Evolutionary conservation across 352 stramenopile genomes (phyloP), one percentile per base, ranked within the genome.

Genomic region (Phytophthora fragariaefolia): DNA sequence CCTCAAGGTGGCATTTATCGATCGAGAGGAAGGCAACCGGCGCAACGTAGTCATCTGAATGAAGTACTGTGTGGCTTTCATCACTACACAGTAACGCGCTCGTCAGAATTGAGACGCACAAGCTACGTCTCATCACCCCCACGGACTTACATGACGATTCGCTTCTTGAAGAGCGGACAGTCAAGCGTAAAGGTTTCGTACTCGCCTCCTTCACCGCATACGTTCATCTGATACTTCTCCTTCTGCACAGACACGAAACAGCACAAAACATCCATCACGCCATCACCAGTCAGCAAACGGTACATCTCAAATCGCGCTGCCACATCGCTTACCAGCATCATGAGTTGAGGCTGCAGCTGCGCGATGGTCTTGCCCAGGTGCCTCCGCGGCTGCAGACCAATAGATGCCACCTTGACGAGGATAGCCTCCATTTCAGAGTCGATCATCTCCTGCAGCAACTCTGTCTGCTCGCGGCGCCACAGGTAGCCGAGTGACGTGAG

Each of bases 171-270:
- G 3, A 98, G 77, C 23, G 95, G 94, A 71, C 92, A 99, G 83
- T 99, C 96, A n/a, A 99, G 73, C 23, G 98, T 98, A 27, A 99
- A 82, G 2, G 97, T 99, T 83, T 99, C 98, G 84, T 99, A 99
- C 77, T 99, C 98, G 18, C 98, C 98, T 36, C 98, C 98, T 85
- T 99, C 98, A 15, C 98, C 98, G 38, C 97, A 99, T 7, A 99
- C 89, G 73, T 99, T 98, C 70, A 99, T 95, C 56, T 98, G 93
- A 75, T 98, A 99, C 58, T 97, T 92, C 20, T 98, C 82, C 75
- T 99, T 80, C 87, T 94, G 50, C 23, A 54, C 53, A 49, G 17
- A 32, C 12, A 30, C 30, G 59, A 20, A 17, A 15, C 32, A 32
- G 20, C 12, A 62, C 20, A 51, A 45, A 55, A 27, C 61, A n/a